phyloP scores from a whole-genome alignment of 2,329 filamentous ascomycete species.

The Penicillium sp. region DNA sequence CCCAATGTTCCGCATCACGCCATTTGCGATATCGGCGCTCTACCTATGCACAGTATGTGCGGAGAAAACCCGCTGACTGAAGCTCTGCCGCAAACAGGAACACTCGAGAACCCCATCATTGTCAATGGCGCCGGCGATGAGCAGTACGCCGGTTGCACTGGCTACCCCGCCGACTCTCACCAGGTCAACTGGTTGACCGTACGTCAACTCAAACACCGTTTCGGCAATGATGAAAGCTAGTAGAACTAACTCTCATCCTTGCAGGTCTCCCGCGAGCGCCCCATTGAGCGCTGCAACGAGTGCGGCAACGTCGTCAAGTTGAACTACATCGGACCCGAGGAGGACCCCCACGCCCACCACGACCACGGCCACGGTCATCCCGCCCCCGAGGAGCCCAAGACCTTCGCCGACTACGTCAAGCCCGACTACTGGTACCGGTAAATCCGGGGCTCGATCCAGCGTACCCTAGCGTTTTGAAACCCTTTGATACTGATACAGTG shows the following conservation, averaged over 20 bases:
- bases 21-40: not conserved
- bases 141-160: constrained; percentile 96
- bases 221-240: not conserved
- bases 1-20: not conserved
- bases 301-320: constrained; percentile 97
- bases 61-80: not conserved
- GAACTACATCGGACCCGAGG: constrained; percentile 86
- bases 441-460: constrained; percentile 27
- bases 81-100: constrained; percentile 59
- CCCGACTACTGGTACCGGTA: constrained; percentile 83
- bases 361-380: constrained; percentile 52
- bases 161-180: constrained; percentile 90
- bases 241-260: constrained; percentile 23
- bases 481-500: constrained; percentile 21
- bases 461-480: constrained; percentile 14
- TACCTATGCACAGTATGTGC: not conserved
- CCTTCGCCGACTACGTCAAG: constrained; percentile 93
- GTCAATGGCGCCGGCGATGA: constrained; percentile 93
- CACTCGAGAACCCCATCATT: constrained; percentile 83
- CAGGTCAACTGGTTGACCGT: constrained; percentile 87
- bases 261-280: constrained; percentile 83
- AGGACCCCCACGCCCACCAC: constrained; percentile 65
- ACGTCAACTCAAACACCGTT: constrained; percentile 42
- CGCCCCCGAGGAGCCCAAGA: constrained; percentile 82
- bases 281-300: constrained; percentile 92